Evolutionary conservation across 805 yeast genomes (phyloP).

Genomic region (Candida koratica): DNA sequence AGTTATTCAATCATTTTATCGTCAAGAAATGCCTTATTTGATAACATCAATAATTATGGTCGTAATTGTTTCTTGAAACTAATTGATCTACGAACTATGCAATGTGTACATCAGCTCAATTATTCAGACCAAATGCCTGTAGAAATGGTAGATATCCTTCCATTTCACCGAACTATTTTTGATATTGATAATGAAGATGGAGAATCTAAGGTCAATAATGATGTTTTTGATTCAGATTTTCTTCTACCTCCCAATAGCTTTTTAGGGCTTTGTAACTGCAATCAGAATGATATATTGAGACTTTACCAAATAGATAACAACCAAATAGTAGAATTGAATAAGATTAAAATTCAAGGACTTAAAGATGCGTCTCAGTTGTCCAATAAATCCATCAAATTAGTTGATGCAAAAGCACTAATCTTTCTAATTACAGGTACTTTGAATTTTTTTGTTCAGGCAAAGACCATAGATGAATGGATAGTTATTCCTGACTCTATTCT

Average conservation of each 20-base stretch:
- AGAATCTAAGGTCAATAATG: not conserved
- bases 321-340: conserved; percentile 11
- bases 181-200: conserved; percentile 3
- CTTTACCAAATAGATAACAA: conserved; percentile 12
- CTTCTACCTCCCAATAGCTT: conserved; percentile 11
- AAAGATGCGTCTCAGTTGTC: conserved; percentile 10
- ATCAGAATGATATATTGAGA: conserved; percentile 12
- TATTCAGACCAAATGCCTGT: conserved; percentile 11
- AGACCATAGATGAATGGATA: conserved; percentile 12
- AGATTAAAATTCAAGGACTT: conserved; percentile 14
- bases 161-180: conserved; percentile 1
- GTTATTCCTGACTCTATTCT: conserved; percentile 12
- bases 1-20: conserved; percentile 17
- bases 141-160: conserved; percentile 20
- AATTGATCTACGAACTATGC: conserved; percentile 16
- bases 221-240: conserved; percentile 1
- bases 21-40: conserved; percentile 15
- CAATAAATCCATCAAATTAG: conserved; percentile 15
- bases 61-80: conserved; percentile 17
- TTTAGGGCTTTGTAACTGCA: conserved; percentile 16
- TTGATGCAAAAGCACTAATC: conserved; percentile 11
- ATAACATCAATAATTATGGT: conserved; percentile 12
- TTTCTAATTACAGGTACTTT: conserved; percentile 20
- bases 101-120: conserved; percentile 9
- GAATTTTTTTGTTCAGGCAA: conserved; percentile 11